phyloP scores from a whole-genome alignment of 306 rosid genomes.

The Hippophae gyantsensis region DNA sequence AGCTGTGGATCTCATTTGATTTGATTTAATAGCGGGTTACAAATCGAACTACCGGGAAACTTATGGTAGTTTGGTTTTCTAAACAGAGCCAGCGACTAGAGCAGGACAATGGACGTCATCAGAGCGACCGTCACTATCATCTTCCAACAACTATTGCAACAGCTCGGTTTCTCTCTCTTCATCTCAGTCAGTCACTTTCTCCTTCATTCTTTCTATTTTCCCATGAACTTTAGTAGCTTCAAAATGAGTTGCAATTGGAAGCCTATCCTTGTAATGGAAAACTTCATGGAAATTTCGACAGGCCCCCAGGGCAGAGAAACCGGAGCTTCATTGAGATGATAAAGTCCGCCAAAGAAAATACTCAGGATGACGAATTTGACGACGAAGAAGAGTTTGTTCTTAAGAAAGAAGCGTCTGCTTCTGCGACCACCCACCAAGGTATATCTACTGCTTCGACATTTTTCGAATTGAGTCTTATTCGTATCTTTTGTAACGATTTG shows the following conservation, averaged over 20 bases:
- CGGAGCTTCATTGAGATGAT: conserved; percentile 84
- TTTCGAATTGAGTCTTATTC: not conserved
- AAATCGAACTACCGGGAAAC: too few relatives aligned
- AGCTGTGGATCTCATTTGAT: too few relatives aligned
- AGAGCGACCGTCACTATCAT: conserved; percentile 67
- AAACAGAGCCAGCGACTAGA: conserved; percentile 39
- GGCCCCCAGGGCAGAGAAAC: conserved; percentile 67
- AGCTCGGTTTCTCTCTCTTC: conserved; percentile 64
- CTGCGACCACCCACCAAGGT: conserved; percentile 42
- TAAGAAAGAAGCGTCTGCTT: conserved; percentile 50
- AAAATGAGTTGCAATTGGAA: too few relatives aligned
- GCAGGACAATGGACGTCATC: conserved; percentile 55
- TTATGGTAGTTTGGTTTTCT: not conserved
- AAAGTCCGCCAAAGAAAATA: conserved; percentile 52
- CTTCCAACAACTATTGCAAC: conserved; percentile 53
- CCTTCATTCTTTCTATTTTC: conserved; percentile 1
- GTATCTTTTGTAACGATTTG: not conserved
- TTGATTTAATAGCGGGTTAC: too few relatives aligned
- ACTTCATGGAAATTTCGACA: conserved; percentile 20
- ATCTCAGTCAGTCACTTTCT: conserved; percentile 56
- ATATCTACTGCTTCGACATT: conserved; percentile 1
- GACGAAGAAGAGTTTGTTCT: conserved; percentile 53
- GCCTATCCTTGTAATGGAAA: too few relatives aligned
- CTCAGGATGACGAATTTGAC: conserved; percentile 61
- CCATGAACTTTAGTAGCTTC: not conserved